Conservation (phyloP, 225 moss, liverwort and hornwort species). For the Polytrichum formosum region DNA sequence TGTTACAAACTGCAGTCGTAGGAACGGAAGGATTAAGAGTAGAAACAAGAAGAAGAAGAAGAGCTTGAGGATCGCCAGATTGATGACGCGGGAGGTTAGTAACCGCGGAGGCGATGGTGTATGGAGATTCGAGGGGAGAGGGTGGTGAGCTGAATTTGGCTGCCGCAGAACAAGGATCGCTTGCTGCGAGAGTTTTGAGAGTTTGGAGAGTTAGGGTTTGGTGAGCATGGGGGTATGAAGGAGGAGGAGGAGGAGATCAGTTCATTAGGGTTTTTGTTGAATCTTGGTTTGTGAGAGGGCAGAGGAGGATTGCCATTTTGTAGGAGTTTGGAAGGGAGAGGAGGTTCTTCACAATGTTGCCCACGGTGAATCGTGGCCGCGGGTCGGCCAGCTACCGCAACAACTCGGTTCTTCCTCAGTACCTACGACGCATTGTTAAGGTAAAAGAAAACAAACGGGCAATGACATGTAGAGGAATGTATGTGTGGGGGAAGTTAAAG, state of each 20-base stretch:
- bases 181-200: too few relatives aligned
- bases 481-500: neutral
- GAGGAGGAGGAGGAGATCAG: neutral
- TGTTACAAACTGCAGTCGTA: too few relatives aligned
- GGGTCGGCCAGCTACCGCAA: conserved; percentile 72
- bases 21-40: too few relatives aligned
- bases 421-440: conserved; percentile 88
- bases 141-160: too few relatives aligned
- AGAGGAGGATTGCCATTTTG: neutral
- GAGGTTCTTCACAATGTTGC: conserved; percentile 61
- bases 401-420: conserved; percentile 83
- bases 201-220: neutral
- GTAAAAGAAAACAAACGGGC: conserved; percentile 15
- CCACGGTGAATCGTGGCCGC: conserved; percentile 76
- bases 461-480: too few relatives aligned
- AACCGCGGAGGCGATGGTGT: too few relatives aligned
- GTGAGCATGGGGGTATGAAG: neutral
- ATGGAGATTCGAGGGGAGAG: too few relatives aligned
- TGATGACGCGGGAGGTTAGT: too few relatives aligned
- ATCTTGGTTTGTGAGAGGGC: neutral
- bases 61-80: too few relatives aligned
- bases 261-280: neutral
- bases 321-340: neutral
- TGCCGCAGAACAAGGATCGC: too few relatives aligned
- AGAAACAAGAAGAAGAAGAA: too few relatives aligned